A percentile compares a stretch with the other conserved stretches of the same genome.
Conservation (phyloP, 2,329 filamentous ascomycete species). For the Alternaria sp. region DNA sequence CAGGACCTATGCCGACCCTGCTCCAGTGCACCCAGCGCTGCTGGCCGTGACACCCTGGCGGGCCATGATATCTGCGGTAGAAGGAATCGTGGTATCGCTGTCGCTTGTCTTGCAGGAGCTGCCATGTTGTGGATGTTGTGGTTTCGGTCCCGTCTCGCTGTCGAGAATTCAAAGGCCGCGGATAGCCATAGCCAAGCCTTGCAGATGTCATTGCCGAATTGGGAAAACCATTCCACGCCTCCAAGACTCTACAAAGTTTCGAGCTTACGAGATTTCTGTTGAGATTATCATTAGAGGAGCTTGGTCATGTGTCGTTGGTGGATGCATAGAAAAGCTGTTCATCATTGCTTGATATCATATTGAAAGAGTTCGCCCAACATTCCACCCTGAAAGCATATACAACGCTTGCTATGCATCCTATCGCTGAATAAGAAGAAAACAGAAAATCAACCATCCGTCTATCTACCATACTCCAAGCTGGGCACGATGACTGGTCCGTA, state of each 20-base stretch:
- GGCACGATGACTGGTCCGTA: slow-evolving; percentile 97
- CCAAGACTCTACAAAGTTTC: neutral
- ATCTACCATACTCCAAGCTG: slow-evolving; percentile 64
- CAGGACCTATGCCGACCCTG: slow-evolving; percentile 27
- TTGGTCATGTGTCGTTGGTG: neutral
- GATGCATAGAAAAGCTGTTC: neutral
- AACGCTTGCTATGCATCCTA: slow-evolving; percentile 37
- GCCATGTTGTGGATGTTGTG: slow-evolving; percentile 39
- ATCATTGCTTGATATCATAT: slow-evolving; percentile 9
- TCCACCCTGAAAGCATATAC: slow-evolving; percentile 7
- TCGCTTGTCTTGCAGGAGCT: slow-evolving; percentile 30
- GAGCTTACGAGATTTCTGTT: neutral
- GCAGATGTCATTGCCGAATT: slow-evolving; percentile 31
- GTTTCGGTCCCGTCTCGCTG: slow-evolving; percentile 14
- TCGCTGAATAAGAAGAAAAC: slow-evolving; percentile 19
- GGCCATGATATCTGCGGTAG: slow-evolving; percentile 50
- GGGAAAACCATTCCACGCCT: slow-evolving; percentile 29
- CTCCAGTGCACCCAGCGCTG: slow-evolving; percentile 21
- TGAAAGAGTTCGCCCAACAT: neutral
- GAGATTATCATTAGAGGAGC: neutral
- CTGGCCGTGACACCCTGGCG: slow-evolving; percentile 35
- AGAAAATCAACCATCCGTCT: slow-evolving; percentile 11
- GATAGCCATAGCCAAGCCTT: slow-evolving; percentile 23
- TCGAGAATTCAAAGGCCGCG: slow-evolving; percentile 19
- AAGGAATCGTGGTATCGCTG: slow-evolving; percentile 51